Conservation (phyloP, 305 asterid species). For the Galium porrigens region DNA sequence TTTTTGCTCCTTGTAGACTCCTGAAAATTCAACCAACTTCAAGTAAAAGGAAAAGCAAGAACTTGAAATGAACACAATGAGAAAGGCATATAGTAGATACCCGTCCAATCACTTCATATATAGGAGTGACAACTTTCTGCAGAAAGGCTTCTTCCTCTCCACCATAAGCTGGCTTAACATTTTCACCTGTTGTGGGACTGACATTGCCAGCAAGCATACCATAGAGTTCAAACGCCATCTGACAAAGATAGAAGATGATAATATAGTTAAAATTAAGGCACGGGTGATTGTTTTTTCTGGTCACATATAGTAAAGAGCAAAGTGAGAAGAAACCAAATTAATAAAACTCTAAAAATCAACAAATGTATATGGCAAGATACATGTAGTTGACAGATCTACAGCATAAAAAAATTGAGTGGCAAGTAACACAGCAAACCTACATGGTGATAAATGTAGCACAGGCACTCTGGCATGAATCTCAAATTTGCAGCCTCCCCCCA, state of each 20-base stretch:
- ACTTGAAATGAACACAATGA: neutral
- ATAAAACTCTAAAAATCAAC: neutral
- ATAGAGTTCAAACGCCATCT: constrained; percentile 98
- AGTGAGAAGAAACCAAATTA: neutral
- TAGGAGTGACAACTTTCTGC: constrained; percentile 75
- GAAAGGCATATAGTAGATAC: constrained; percentile 27
- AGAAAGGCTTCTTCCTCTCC: constrained; percentile 96
- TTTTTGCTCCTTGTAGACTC: constrained; percentile 80
- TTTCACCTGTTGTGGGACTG: constrained; percentile 92
- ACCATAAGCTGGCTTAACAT: constrained; percentile 96
- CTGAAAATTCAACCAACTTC: constrained; percentile 28
- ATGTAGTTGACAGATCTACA: neutral
- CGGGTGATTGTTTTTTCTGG: neutral
- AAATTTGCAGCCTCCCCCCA: constrained; percentile 99
- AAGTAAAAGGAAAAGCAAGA: constrained; percentile 11
- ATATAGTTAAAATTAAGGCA: neutral
- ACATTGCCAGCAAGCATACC: constrained; percentile 99
- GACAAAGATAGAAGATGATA: constrained; percentile 9
- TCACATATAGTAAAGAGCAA: neutral
- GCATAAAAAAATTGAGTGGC: neutral
- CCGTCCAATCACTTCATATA: constrained; percentile 82
- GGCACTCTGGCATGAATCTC: constrained; percentile 98
- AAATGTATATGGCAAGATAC: neutral
- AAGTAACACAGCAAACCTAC: constrained; percentile 33
- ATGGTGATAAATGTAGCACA: constrained; percentile 92